Evolutionary conservation across 495 filamentous ascomycete genomes (phyloP), one percentile per base, ranked within the genome.

Genomic region (Aspergillus asperescens): DNA sequence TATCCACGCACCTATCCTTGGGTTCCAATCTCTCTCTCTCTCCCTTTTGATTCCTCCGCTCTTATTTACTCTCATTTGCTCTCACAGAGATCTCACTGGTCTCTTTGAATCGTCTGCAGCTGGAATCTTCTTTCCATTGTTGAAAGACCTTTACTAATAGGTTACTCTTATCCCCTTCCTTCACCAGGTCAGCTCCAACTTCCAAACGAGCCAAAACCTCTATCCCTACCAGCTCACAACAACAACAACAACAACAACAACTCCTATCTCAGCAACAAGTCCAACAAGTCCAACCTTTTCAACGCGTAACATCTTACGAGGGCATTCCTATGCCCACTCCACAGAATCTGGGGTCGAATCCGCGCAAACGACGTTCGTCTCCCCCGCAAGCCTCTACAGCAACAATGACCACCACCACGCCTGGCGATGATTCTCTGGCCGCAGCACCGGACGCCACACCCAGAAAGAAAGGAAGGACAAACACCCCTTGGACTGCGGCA

Each of bases 401-500:
- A 31, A 67, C 68, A 58, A 69, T 74, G 39, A 56, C 61, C 22
- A 61, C 61, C 22, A 61, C 65, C 18, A 62, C 61, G 18, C 31
- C 58, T 25, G 62, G 62, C 20, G 60, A 60, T 19, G 69, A 71
- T 50, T 57, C 62, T 29, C 65, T 56, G 20, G 53, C 65, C n/a
- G 53, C 67, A 20, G 41, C 70, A 10, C 55, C 71, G 18, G 67
- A 75, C 50, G 68, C 76, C 7, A 80, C 85, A 2, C 84, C 86
- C 0, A 81, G 82, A 41, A 96, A 95, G 75, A 95, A 95, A 75
- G 90, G 89, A 57, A 75, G 93, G 54, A 97, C 93, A 13, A 98
- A 98, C 63, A 98, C 93, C 5, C 93, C 93, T 8, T 98, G 93
- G 93, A 95, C 90, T 0, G 88, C 93, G 3, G 86, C 85, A 23